Base-by-base conservation (phyloP, 495 filamentous ascomycete species). In the Penicillium coffeae region DNA sequence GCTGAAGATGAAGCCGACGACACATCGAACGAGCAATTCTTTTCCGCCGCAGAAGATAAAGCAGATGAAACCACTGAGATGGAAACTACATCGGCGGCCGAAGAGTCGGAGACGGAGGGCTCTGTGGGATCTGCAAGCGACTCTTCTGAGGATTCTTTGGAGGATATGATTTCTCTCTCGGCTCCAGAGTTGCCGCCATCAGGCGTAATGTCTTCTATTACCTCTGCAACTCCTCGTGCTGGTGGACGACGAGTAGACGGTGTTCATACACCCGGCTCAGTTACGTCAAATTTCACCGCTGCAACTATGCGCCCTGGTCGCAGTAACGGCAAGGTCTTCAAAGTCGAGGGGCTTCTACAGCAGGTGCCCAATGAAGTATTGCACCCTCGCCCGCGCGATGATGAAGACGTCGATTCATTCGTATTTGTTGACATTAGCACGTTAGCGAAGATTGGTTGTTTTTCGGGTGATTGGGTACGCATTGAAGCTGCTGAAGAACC, bases 401-500 rank as follows among this genome's bases (percentile, higher is more conserved):
- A 96, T 42, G 93, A 97, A 54, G 86, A 89, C 54, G 83, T 89
- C 42, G 94, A 97, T 59, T 83, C 86, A 2, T 80, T 92, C 34
- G 73, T 96, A 14, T 97, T 90, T 64, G 89, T 97, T 7, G 89
- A 93, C 52, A 83, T 91, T 21, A 86, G 79, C 49, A 84, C 88
- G 14, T 69, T 98, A 9, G 82, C 87, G n/a, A 86, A 88, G 49
- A 80, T 97, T 34, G 89, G 90, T 21, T 96, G 90, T 62, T 98
- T 98, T 64, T 96, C 92, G 1, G 93, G 93, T 12, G 93, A 98
- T 59, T 98, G 93, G 93, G 89, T 96, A n/a, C 80, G 84, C 3
- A 72, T 98, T 15, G 88, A 93, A 68, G 71, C 79, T 1, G 76
- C 85, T 12, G 71, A 82, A 33, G 88, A 88, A 54, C 83, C 86